These are phyloP conservation scores for Neolentinus lepideus DNA, from an alignment of 1,284 basidiomycete genomes.

Conservation along the genomic window DNA sequence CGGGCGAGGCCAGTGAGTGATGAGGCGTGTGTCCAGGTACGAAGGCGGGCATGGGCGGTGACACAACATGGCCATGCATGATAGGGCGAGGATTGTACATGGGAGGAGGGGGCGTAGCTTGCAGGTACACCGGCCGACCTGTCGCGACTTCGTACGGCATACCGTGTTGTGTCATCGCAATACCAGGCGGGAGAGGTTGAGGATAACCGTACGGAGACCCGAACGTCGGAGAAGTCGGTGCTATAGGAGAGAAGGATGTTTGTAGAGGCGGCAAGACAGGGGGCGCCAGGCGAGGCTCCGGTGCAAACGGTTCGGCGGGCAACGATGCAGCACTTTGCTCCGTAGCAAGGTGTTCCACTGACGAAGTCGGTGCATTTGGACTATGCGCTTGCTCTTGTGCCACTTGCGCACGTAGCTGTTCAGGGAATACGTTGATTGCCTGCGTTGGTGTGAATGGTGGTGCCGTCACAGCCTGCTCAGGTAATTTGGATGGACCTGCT, in stretches of 20 bases:
- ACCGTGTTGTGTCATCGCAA: slow-evolving; percentile 66
- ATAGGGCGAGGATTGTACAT: slow-evolving; percentile 63
- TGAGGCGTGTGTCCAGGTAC: slow-evolving; percentile 55
- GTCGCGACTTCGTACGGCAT: slow-evolving; percentile 74
- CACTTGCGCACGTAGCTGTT: not conserved
- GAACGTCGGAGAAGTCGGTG: slow-evolving; percentile 50
- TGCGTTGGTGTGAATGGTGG: not conserved
- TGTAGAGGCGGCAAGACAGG: slow-evolving; percentile 50
- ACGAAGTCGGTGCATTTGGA: not conserved
- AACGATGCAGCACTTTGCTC: not conserved
- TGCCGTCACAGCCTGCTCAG: not conserved
- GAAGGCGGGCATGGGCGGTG: slow-evolving; percentile 33
- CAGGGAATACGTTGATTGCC: not conserved
- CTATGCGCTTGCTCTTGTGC: not conserved
- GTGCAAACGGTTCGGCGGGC: not conserved
- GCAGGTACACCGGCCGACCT: slow-evolving; percentile 68
- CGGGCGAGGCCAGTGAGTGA: slow-evolving; percentile 44
- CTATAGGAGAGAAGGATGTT: slow-evolving; percentile 47
- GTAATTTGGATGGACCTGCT: slow-evolving; percentile 22
- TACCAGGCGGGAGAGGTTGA: slow-evolving; percentile 56
- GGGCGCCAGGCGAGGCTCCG: slow-evolving; percentile 20
- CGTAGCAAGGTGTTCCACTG: not conserved
- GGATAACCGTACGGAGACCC: slow-evolving; percentile 59
- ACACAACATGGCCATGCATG: slow-evolving; percentile 42
- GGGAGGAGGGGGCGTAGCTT: slow-evolving; percentile 38